Percentiles rank a stretch among this genome's conserved stretches.
phyloP scores from a whole-genome alignment of 1,284 basidiomycete genomes.

The Ganoderma resinaceum region DNA sequence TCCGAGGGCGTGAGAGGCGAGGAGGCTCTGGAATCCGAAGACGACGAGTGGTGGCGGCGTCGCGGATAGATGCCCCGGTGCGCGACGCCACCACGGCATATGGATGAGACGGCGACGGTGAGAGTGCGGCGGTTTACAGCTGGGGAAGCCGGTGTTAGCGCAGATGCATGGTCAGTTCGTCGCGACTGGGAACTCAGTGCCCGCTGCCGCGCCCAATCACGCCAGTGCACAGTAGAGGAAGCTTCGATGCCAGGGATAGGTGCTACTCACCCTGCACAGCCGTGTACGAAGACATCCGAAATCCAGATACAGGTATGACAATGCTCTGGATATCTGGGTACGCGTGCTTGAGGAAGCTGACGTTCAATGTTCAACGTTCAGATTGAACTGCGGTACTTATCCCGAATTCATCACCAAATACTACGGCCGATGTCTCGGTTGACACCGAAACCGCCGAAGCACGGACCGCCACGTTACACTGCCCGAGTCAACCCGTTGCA shows the following conservation, averaged over 20 bases:
- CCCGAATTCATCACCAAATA: slow-evolving; percentile 8
- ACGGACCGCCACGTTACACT: slow-evolving; percentile 16
- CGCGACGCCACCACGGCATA: slow-evolving; percentile 22
- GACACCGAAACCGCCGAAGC: slow-evolving; percentile 21
- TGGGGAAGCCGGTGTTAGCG: slow-evolving; percentile 25
- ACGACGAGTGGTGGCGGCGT: slow-evolving; percentile 28
- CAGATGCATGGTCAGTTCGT: slow-evolving; percentile 12
- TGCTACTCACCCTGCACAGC: slow-evolving; percentile 23
- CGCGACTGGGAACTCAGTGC: slow-evolving; percentile 20
- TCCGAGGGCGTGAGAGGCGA: slow-evolving; percentile 23
- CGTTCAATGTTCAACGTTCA: slow-evolving; percentile 4
- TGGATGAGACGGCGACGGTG: slow-evolving; percentile 19
- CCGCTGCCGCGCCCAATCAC: slow-evolving; percentile 1
- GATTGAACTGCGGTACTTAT: slow-evolving; percentile 10
- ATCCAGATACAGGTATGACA: slow-evolving; percentile 25
- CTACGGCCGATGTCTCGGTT: slow-evolving; percentile 2
- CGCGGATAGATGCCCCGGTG: slow-evolving; percentile 23
- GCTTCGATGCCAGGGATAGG: neutral
- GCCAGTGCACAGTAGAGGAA: slow-evolving; percentile 10
- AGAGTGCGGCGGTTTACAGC: slow-evolving; percentile 25
- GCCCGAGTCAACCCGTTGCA: slow-evolving; percentile 20
- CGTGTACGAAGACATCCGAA: slow-evolving; percentile 22
- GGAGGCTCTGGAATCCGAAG: slow-evolving; percentile 17
- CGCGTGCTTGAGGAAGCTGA: neutral
- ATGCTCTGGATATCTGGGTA: slow-evolving; percentile 2